Conservation (phyloP, 495 filamentous ascomycete species). For the Annulohypoxylon nitens region DNA sequence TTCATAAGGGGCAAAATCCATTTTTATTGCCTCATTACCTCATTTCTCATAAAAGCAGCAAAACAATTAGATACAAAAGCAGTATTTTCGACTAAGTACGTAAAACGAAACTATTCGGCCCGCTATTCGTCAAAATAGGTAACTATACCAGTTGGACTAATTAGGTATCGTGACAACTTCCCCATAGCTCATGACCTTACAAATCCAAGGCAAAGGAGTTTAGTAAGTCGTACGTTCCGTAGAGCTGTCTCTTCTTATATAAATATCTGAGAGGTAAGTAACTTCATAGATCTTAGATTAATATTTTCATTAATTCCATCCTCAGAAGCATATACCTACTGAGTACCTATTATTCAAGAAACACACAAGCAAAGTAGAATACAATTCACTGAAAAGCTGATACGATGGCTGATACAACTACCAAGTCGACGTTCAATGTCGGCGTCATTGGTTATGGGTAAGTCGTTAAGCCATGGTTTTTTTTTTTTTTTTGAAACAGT, state of each 20-base stretch:
- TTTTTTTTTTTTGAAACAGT: too few relatives aligned
- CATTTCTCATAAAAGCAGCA: neutral
- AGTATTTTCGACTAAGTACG: constrained; percentile 11
- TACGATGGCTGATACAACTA: constrained; percentile 38
- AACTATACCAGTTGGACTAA: constrained; percentile 42
- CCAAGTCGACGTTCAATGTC: constrained; percentile 61
- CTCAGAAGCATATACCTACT: neutral
- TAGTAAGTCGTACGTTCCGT: neutral
- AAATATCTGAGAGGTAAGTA: neutral
- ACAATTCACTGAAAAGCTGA: neutral
- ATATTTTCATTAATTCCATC: neutral
- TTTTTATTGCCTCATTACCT: neutral
- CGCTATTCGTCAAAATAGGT: constrained; percentile 33
- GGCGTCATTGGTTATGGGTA: constrained; percentile 69
- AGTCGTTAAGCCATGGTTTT: constrained; percentile 30
- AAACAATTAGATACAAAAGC: neutral
- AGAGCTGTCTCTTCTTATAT: neutral
- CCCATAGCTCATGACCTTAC: constrained; percentile 12
- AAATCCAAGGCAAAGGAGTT: neutral
- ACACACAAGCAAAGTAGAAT: neutral
- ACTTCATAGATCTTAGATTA: neutral
- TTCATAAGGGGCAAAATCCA: too few relatives aligned
- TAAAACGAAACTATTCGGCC: constrained; percentile 27
- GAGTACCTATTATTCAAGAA: neutral
- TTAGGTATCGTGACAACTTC: constrained; percentile 29